Base-by-base conservation (phyloP, 148 eudicot genomes). In the Cornus kousa region DNA sequence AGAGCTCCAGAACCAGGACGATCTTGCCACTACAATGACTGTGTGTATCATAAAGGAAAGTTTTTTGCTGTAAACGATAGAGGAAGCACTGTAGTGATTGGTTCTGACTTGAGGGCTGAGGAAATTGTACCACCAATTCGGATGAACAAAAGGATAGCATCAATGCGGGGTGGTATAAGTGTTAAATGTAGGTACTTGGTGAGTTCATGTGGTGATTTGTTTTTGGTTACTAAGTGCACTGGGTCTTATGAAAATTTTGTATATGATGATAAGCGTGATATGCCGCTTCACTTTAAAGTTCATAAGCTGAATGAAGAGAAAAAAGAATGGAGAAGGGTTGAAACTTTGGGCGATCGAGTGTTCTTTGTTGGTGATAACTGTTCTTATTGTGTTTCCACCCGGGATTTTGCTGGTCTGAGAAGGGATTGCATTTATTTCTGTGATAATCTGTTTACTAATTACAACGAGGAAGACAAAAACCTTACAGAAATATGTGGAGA, bases 71-170 rank as follows among this genome's bases (percentile, higher is more conserved):
- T 69, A 48, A 48, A 69, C 23, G 1, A 35, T 39, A 16, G 20
- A 69, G 72, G 72, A 69, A 37, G 72, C 48, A 19, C 12, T 8
- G 72, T 69, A 8, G 48, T 69, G 48, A 69, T 69, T 69, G 48
- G 22, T 19, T 35, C 48, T n/a, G 48, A 69, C n/a, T 69, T 69
- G 72, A 69, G 8, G 48, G 13, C 72, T 6, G n/a, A 69, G 46
- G 48, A 35, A 37, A 20, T 14, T 2, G 48, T 19, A 17, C 28
- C 28, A 28, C 28, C 28, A 28, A 28, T 28, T 28, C 28, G 28
- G 28, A 28, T 28, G 28, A 28, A 28, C 28, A 28, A 28, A 28
- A 28, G 28, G 28, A 28, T 28, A 28, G 9, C 22, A 2, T 35
- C 71, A 7, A 14, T 35, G 23, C 10, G 23, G 28, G 28, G 28